A percentile compares a stretch with the other conserved stretches of the same genome.
Conservation (phyloP, 108 stramenopile genomes). For the Nitzschia inconspicua region DNA sequence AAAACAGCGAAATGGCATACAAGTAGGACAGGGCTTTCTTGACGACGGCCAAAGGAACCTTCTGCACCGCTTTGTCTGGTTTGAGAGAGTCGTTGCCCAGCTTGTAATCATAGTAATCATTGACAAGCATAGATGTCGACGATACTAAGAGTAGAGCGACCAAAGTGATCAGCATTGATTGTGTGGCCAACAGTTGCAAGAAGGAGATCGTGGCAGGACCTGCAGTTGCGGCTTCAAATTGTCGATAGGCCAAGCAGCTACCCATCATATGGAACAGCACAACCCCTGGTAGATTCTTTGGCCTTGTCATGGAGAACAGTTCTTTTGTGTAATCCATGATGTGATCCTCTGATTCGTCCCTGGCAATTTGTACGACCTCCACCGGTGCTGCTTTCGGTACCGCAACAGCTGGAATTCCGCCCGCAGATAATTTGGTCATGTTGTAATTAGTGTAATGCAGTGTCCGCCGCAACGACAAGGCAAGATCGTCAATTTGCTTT, state of each 20-base stretch:
- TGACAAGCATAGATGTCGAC: conserved; percentile 70
- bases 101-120: conserved; percentile 77
- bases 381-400: too few species aligned
- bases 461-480: background rate
- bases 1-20: conserved; percentile 24
- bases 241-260: conserved; percentile 29
- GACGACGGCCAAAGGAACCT: conserved; percentile 31
- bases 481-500: too few species aligned
- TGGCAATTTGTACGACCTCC: background rate
- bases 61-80: conserved; percentile 19
- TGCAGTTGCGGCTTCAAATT: background rate
- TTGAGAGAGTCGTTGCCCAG: conserved; percentile 43
- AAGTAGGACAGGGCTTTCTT: conserved; percentile 43
- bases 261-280: conserved; percentile 63
- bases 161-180: conserved; percentile 46
- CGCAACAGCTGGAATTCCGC: too few species aligned
- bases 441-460: background rate
- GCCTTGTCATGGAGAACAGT: conserved; percentile 30
- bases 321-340: background rate
- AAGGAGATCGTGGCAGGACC: too few species aligned
- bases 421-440: background rate
- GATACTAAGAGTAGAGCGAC: conserved; percentile 53
- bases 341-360: background rate
- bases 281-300: conserved; percentile 57
- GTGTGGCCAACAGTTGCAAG: conserved; percentile 15